These are phyloP conservation scores for Globisporangium acanthophoron DNA, from an alignment of 352 stramenopile species.

Conservation along the genomic window DNA sequence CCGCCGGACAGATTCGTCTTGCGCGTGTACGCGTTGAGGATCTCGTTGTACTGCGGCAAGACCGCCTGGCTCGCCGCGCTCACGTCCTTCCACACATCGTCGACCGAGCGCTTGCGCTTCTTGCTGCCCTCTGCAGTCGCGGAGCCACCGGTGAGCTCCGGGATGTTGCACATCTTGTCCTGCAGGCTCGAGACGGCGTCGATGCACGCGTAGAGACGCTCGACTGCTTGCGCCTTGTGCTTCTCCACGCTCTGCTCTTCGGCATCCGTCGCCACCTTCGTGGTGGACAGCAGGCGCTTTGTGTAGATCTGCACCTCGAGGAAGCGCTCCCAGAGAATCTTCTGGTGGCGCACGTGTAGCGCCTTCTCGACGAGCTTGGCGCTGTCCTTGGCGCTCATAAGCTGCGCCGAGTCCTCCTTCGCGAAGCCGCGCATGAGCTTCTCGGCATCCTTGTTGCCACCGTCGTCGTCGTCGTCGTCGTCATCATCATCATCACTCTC, in stretches of 20 bases:
- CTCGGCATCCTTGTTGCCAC: conserved; percentile 56
- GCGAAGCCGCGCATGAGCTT: conserved; percentile 74
- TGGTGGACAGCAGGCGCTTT: conserved; percentile 58
- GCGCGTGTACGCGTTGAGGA: conserved; percentile 75
- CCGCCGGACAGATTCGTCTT: conserved; percentile 64
- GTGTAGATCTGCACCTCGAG: conserved; percentile 85
- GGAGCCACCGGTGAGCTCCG: conserved; percentile 30
- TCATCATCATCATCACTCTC: conserved; percentile 23
- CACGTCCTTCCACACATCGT: conserved; percentile 55
- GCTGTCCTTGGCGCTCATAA: conserved; percentile 76
- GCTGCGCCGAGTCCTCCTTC: conserved; percentile 67
- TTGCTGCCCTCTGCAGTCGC: conserved; percentile 21
- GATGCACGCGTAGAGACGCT: conserved; percentile 60
- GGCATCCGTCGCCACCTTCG: conserved; percentile 23
- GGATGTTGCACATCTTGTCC: conserved; percentile 59
- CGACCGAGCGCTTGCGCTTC: conserved; percentile 59
- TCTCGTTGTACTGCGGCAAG: conserved; percentile 74
- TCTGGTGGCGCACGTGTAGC: conserved; percentile 76
- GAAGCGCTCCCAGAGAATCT: conserved; percentile 79
- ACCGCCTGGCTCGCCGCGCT: conserved; percentile 29
- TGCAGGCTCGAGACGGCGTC: conserved; percentile 55
- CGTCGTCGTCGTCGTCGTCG: conserved; percentile 27
- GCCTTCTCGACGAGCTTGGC: conserved; percentile 75
- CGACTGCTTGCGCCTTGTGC: conserved; percentile 31
- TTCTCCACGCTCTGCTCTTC: conserved; percentile 19